Evolutionary conservation across 2,329 filamentous ascomycete species (phyloP).

Genomic region (Triangularia verruculosa): DNA sequence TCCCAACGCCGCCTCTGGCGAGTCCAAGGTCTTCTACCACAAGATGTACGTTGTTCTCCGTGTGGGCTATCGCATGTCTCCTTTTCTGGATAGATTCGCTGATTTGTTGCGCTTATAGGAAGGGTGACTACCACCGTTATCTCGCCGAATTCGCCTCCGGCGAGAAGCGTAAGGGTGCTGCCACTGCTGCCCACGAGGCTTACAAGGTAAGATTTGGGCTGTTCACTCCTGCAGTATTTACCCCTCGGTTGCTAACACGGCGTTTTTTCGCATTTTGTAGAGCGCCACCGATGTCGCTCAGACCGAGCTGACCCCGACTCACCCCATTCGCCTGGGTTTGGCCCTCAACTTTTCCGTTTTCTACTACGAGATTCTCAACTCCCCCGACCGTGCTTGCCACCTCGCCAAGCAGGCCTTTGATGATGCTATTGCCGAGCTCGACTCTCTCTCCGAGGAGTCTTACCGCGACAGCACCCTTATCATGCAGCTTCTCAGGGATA

Average conservation of each 20-base stretch:
- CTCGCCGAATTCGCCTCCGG: conserved; percentile 94
- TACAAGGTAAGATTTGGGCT: conserved; percentile 66
- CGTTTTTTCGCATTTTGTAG: conserved; percentile 43
- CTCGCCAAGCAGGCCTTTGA: conserved; percentile 95
- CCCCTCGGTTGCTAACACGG: conserved; percentile 9
- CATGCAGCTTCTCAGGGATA: conserved; percentile 98
- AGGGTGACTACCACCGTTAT: conserved; percentile 99
- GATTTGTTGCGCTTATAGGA: conserved; percentile 57
- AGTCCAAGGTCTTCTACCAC: conserved; percentile 99
- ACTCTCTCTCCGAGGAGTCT: conserved; percentile 95
- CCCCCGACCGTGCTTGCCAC: conserved; percentile 96
- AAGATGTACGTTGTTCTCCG: conserved; percentile 69
- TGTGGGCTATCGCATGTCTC: not conserved
- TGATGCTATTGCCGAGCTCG: conserved; percentile 96
- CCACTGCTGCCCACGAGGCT: conserved; percentile 91
- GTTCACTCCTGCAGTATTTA: not conserved
- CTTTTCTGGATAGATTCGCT: not conserved
- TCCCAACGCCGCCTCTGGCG: conserved; percentile 87
- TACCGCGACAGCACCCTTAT: conserved; percentile 99
- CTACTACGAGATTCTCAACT: conserved; percentile 99
- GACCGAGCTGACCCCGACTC: conserved; percentile 84
- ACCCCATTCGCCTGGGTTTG: conserved; percentile 89
- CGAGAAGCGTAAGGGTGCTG: conserved; percentile 91
- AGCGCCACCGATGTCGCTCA: conserved; percentile 88
- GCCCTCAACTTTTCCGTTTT: conserved; percentile 97